Conservation (phyloP, 2,329 filamentous ascomycete species). For the Coleophoma crateriformis region DNA sequence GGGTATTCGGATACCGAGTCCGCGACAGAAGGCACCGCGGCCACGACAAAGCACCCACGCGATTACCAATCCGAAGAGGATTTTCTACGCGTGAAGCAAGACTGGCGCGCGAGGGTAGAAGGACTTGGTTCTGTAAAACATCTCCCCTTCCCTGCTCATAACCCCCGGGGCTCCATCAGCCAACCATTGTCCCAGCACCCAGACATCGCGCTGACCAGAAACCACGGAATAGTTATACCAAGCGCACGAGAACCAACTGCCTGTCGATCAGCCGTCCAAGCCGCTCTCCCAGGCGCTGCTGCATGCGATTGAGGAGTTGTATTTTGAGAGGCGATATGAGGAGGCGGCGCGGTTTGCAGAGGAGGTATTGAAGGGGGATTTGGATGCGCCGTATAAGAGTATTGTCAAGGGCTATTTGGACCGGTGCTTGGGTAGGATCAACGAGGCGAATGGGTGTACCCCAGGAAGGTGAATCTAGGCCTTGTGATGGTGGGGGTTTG, state of each 20-base stretch:
- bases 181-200: slow-evolving; percentile 19
- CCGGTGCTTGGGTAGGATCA: no score
- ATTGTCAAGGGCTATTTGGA: no score
- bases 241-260: neutral
- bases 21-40: slow-evolving; percentile 22
- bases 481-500: no score
- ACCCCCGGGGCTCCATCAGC: slow-evolving; percentile 6
- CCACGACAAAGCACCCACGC: slow-evolving; percentile 18
- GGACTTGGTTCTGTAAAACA: slow-evolving; percentile 13
- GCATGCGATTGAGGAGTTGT: slow-evolving; percentile 27
- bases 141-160: neutral
- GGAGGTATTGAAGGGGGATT: slow-evolving; percentile 13
- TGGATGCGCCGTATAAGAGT: slow-evolving; percentile 2
- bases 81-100: slow-evolving; percentile 16
- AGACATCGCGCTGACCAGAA: neutral
- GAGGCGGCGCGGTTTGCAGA: slow-evolving; percentile 16
- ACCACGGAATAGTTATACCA: no score
- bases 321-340: slow-evolving; percentile 22
- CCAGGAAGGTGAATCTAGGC: no score
- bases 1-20: neutral
- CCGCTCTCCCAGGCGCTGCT: slow-evolving; percentile 22
- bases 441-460: no score
- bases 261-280: slow-evolving; percentile 14
- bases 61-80: slow-evolving; percentile 25
- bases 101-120: slow-evolving; percentile 23